A percentile compares a stretch with the other conserved stretches of the same genome.
phyloP scores from a whole-genome alignment of 148 eudicot genomes.

The Fallopia convolvulus region DNA sequence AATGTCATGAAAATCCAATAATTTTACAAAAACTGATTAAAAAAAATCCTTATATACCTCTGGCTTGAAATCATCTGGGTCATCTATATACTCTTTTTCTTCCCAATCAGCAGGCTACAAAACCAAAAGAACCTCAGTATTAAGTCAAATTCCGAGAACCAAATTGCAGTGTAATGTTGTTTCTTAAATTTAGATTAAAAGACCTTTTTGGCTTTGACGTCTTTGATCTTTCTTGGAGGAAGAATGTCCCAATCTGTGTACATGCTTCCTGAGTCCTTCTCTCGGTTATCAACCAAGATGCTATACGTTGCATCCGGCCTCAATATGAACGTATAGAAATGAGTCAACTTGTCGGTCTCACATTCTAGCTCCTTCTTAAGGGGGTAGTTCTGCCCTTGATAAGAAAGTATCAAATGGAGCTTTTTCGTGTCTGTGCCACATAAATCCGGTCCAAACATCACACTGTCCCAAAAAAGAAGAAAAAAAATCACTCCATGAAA shows the following conservation, averaged over 20 bases:
- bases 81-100: constrained; percentile 80
- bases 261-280: constrained; percentile 91
- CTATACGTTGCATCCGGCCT: constrained; percentile 94
- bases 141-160: background rate
- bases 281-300: constrained; percentile 67
- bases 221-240: constrained; percentile 86
- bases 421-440: constrained; percentile 77
- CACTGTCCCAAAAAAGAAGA: constrained; percentile 24
- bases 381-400: constrained; percentile 79
- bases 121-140: constrained; percentile 11
- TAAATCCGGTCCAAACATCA: constrained; percentile 93
- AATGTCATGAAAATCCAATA: background rate
- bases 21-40: background rate
- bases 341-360: constrained; percentile 87
- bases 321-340: constrained; percentile 85
- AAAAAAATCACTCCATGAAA: background rate
- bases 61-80: constrained; percentile 72
- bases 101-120: constrained; percentile 92
- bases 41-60: constrained; percentile 40
- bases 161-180: background rate
- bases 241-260: constrained; percentile 96
- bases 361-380: constrained; percentile 66
- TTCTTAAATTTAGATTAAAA: background rate
- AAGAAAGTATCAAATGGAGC: constrained; percentile 70
- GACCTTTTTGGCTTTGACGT: constrained; percentile 75